Conservation (phyloP, 2,329 filamentous ascomycete species). For the Cercospora sojina region DNA sequence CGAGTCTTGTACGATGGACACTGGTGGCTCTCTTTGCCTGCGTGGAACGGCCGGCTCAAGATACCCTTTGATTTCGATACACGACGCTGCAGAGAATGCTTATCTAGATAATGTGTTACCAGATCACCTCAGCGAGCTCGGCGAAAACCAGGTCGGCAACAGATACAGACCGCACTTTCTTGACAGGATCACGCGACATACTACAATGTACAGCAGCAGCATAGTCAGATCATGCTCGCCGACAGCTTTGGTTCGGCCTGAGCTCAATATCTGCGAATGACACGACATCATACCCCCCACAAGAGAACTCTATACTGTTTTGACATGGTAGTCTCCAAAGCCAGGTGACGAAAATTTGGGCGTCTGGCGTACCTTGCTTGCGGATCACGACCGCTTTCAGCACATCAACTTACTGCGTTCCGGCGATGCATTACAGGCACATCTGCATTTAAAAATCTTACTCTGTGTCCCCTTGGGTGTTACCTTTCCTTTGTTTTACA, state of each 20-base stretch:
- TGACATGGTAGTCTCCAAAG: not conserved
- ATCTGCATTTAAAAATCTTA: conserved; percentile 5
- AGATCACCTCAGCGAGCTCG: conserved; percentile 12
- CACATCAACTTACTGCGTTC: conserved; percentile 5
- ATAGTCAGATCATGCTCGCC: conserved; percentile 11
- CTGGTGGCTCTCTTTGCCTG: conserved; percentile 11
- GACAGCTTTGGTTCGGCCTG: conserved; percentile 2
- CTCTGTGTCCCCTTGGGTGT: not conserved
- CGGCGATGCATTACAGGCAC: conserved; percentile 12
- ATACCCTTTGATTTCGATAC: conserved; percentile 27
- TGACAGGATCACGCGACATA: conserved; percentile 15
- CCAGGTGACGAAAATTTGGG: not conserved
- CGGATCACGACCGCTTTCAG: not conserved
- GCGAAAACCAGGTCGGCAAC: conserved; percentile 14
- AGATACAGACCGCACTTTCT: conserved; percentile 15
- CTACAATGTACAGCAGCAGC: conserved; percentile 23
- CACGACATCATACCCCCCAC: conserved; percentile 7
- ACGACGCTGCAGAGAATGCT: conserved; percentile 17
- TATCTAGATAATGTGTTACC: conserved; percentile 21
- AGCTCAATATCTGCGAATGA: conserved; percentile 6
- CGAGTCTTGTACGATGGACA: conserved; percentile 11
- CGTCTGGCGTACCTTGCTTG: conserved; percentile 1
- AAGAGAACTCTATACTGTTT: not conserved
- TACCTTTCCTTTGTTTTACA: not conserved
- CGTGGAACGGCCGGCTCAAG: conserved; percentile 23